Percentiles rank a stretch among this genome's conserved stretches.
Evolutionary conservation across 257 asterid genomes (phyloP).

Genomic region (Solanum dulcamara): DNA sequence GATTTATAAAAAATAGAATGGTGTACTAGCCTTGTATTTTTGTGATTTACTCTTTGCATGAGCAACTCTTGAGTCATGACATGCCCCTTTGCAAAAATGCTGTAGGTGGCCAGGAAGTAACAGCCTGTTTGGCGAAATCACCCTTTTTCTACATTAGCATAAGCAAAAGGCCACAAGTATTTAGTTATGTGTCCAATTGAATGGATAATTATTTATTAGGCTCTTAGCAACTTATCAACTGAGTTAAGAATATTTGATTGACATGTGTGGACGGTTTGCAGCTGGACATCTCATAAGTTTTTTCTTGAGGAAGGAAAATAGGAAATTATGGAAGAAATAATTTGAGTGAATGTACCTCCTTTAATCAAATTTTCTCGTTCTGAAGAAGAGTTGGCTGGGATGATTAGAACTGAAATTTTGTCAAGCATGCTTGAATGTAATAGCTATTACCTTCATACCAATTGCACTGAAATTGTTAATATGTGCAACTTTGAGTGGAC

Average conservation of each 20-base stretch:
- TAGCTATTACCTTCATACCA: background rate
- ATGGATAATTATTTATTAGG: background rate
- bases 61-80: background rate
- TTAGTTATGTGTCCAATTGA: background rate
- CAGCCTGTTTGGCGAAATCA: background rate
- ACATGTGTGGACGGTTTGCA: background rate
- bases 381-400: background rate
- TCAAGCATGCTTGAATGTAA: background rate
- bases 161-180: background rate
- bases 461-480: background rate
- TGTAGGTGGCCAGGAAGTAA: background rate
- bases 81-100: background rate
- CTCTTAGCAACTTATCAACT: background rate
- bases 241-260: background rate
- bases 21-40: background rate
- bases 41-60: background rate
- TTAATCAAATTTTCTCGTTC: background rate
- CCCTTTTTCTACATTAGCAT: background rate
- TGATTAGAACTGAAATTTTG: background rate
- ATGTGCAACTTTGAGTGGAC: background rate
- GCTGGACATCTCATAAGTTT: background rate
- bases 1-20: background rate
- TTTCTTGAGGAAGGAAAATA: background rate
- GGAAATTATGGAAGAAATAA: background rate
- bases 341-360: background rate